Percentiles rank a stretch among this genome's conserved stretches.
Conservation (phyloP, 2,329 filamentous ascomycete genomes). For the Tothia fuscella region DNA sequence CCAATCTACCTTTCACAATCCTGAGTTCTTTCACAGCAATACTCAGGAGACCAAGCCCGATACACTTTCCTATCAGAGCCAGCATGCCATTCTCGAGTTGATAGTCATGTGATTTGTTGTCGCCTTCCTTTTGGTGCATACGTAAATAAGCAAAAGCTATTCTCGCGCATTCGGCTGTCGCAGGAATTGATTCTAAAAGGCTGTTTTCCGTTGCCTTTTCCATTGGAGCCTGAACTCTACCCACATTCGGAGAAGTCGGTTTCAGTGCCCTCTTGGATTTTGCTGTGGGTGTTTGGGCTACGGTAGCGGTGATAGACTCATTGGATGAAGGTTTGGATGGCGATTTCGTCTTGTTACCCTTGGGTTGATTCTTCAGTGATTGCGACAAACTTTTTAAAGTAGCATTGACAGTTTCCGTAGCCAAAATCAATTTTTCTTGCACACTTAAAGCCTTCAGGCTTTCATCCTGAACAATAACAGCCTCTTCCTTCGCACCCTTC, state of each 20-base stretch:
- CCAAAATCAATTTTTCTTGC: constrained; percentile 54
- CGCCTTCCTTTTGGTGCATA: constrained; percentile 15
- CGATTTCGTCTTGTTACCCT: constrained; percentile 1
- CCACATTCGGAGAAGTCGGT: constrained; percentile 35
- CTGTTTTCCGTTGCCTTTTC: constrained; percentile 15
- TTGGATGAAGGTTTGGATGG: not conserved
- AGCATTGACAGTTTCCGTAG: constrained; percentile 61
- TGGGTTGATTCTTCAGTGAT: constrained; percentile 39
- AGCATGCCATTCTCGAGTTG: constrained; percentile 66
- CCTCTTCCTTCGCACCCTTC: too few species aligned
- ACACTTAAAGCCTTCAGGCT: constrained; percentile 37
- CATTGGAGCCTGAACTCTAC: too few species aligned
- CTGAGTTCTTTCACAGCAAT: constrained; percentile 57
- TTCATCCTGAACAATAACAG: too few species aligned
- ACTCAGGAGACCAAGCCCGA: constrained; percentile 53
- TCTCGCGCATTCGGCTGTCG: constrained; percentile 5
- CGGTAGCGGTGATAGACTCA: not conserved
- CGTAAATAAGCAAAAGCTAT: constrained; percentile 12
- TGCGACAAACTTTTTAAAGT: constrained; percentile 58
- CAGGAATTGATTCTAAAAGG: constrained; percentile 25
- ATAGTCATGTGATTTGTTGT: constrained; percentile 42
- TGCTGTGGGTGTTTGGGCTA: not conserved
- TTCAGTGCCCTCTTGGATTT: not conserved
- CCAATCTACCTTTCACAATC: constrained; percentile 52
- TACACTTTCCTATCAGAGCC: constrained; percentile 53